phyloP scores from a whole-genome alignment of 2,329 filamentous ascomycete genomes.

The Botrytis galanthina region DNA sequence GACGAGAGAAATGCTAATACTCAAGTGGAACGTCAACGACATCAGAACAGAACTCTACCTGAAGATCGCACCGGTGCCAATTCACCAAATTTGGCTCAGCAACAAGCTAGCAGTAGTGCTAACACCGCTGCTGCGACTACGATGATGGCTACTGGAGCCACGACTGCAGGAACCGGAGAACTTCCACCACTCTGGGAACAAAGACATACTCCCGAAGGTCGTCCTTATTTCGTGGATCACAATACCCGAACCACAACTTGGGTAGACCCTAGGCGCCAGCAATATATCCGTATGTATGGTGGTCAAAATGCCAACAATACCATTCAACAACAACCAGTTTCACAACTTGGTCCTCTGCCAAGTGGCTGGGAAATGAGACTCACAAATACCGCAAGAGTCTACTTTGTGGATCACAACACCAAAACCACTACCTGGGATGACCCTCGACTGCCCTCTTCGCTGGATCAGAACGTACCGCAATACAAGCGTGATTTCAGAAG shows the following conservation, averaged over 20 bases:
- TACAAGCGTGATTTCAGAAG: conserved; percentile 99
- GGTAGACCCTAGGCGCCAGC: conserved; percentile 95
- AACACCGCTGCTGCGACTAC: conserved; percentile 59
- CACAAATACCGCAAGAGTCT: conserved; percentile 95
- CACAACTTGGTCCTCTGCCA: conserved; percentile 88
- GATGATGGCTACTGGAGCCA: conserved; percentile 94
- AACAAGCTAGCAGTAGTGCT: conserved; percentile 40
- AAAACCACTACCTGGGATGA: conserved; percentile 99
- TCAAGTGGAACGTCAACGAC: conserved; percentile 85
- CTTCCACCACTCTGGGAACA: conserved; percentile 96
- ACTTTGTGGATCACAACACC: conserved; percentile 99
- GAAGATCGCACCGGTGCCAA: conserved; percentile 93
- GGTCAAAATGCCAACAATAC: conserved; percentile 84
- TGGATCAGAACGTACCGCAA: conserved; percentile 97
- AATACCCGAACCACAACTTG: conserved; percentile 97
- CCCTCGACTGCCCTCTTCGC: conserved; percentile 86
- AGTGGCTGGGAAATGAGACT: conserved; percentile 99
- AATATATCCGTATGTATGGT: conserved; percentile 96
- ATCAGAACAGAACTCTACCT: conserved; percentile 92
- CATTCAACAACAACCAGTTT: conserved; percentile 96
- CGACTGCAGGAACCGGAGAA: conserved; percentile 90
- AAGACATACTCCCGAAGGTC: conserved; percentile 88
- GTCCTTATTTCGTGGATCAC: conserved; percentile 96
- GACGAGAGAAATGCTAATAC: conserved; percentile 85
- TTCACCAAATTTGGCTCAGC: conserved; percentile 72